These are phyloP conservation scores for Exophiala phaeomuriformis DNA, from an alignment of 2,329 filamentous ascomycete species.

Conservation along the genomic window DNA sequence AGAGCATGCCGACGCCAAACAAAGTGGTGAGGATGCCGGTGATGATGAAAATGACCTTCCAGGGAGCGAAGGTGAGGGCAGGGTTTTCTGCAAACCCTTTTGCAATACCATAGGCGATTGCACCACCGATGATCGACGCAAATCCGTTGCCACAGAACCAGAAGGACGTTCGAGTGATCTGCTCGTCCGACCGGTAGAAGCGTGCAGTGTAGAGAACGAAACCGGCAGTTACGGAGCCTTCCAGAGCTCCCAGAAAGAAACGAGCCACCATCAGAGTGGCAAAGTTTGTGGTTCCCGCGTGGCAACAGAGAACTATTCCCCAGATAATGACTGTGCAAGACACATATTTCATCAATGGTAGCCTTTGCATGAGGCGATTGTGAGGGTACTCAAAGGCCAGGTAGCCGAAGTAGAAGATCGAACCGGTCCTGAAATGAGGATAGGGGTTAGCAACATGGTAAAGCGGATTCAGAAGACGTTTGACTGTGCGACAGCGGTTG, in stretches of 20 bases:
- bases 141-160: slow-evolving; percentile 55
- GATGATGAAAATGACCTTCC: slow-evolving; percentile 52
- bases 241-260: slow-evolving; percentile 43
- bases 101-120: slow-evolving; percentile 39
- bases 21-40: slow-evolving; percentile 29
- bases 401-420: neutral
- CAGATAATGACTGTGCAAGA: slow-evolving; percentile 48
- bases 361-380: slow-evolving; percentile 53
- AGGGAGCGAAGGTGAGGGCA: slow-evolving; percentile 2
- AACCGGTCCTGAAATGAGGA: neutral
- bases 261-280: slow-evolving; percentile 38
- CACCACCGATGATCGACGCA: slow-evolving; percentile 53
- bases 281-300: slow-evolving; percentile 46
- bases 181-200: slow-evolving; percentile 43
- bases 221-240: slow-evolving; percentile 43
- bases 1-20: slow-evolving; percentile 20
- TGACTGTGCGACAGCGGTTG: neutral
- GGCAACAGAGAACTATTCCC: slow-evolving; percentile 45
- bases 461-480: neutral
- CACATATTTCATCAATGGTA: slow-evolving; percentile 60
- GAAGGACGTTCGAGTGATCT: slow-evolving; percentile 50
- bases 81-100: slow-evolving; percentile 1
- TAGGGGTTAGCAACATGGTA: neutral
- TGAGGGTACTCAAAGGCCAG: slow-evolving; percentile 46
- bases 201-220: slow-evolving; percentile 47